Conservation (phyloP, 2,329 filamentous ascomycete genomes). For the Claviceps arundinis region DNA sequence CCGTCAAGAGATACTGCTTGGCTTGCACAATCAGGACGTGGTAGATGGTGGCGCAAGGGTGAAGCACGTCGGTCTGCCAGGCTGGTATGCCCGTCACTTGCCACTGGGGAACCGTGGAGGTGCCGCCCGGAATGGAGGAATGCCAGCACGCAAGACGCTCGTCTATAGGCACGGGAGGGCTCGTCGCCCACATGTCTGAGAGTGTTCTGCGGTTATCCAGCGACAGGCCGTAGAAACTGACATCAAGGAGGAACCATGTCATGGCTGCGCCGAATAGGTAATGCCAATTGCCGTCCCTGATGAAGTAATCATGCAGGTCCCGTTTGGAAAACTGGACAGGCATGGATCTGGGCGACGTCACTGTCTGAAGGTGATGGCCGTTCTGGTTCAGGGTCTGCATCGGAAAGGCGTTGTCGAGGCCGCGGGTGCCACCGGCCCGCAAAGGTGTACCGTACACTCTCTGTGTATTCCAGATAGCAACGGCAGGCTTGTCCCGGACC, state of each 20-base stretch:
- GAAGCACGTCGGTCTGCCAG: slow-evolving; percentile 36
- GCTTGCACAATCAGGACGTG: slow-evolving; percentile 37
- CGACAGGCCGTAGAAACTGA: slow-evolving; percentile 40
- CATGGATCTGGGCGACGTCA: slow-evolving; percentile 23
- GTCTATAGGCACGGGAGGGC: slow-evolving; percentile 19
- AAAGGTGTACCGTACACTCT: slow-evolving; percentile 36
- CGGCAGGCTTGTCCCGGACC: slow-evolving; percentile 46
- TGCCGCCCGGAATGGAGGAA: slow-evolving; percentile 27
- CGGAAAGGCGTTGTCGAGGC: slow-evolving; percentile 10
- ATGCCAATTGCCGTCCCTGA: slow-evolving; percentile 25
- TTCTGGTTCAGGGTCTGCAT: slow-evolving; percentile 10
- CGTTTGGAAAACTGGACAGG: slow-evolving; percentile 35
- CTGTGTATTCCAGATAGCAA: slow-evolving; percentile 46
- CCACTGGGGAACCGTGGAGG: slow-evolving; percentile 32
- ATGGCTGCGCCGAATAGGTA: slow-evolving; percentile 28
- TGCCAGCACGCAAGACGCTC: slow-evolving; percentile 32
- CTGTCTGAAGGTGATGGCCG: slow-evolving; percentile 15
- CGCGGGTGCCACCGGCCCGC: not conserved
- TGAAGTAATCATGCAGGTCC: slow-evolving; percentile 37
- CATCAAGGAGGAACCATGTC: slow-evolving; percentile 40
- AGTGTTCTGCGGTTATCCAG: slow-evolving; percentile 29
- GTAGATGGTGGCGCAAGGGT: slow-evolving; percentile 39
- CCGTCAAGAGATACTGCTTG: slow-evolving; percentile 38
- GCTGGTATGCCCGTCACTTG: slow-evolving; percentile 24
- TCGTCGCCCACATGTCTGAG: slow-evolving; percentile 26